Evolutionary conservation across 2,329 filamentous ascomycete species (phyloP).

Genomic region (Cytospora mali): DNA sequence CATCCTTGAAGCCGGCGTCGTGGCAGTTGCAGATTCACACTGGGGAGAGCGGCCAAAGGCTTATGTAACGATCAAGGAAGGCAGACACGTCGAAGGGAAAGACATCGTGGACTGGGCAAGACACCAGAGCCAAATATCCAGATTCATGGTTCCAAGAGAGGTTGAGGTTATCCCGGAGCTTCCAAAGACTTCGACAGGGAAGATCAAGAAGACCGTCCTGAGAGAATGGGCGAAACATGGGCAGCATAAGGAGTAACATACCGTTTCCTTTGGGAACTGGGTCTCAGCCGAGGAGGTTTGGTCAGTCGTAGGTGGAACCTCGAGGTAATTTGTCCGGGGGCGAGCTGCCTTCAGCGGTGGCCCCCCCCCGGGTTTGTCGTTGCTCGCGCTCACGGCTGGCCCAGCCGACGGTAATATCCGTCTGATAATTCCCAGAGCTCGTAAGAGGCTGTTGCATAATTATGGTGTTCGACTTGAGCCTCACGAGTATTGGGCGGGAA

Average conservation of each 20-base stretch:
- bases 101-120: constrained; percentile 88
- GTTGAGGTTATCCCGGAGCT: constrained; percentile 82
- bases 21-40: constrained; percentile 82
- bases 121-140: constrained; percentile 76
- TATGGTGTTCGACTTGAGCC: not conserved
- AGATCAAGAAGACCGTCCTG: constrained; percentile 93
- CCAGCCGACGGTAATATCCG: not conserved
- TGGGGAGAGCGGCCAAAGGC: constrained; percentile 98
- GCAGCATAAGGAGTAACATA: constrained; percentile 17
- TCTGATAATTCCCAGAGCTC: not conserved
- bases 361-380: no score
- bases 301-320: not conserved
- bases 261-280: no score
- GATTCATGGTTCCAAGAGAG: constrained; percentile 81
- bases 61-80: constrained; percentile 78
- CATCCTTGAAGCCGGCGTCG: constrained; percentile 88
- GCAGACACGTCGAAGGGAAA: constrained; percentile 48
- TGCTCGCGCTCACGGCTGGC: not conserved
- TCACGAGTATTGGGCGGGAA: not conserved
- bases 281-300: not conserved
- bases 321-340: no score
- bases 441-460: not conserved
- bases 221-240: constrained; percentile 75
- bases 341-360: not conserved
- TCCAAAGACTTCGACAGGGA: constrained; percentile 96